phyloP scores from a whole-genome alignment of 257 asterid genomes.

The Ballota nigra region DNA sequence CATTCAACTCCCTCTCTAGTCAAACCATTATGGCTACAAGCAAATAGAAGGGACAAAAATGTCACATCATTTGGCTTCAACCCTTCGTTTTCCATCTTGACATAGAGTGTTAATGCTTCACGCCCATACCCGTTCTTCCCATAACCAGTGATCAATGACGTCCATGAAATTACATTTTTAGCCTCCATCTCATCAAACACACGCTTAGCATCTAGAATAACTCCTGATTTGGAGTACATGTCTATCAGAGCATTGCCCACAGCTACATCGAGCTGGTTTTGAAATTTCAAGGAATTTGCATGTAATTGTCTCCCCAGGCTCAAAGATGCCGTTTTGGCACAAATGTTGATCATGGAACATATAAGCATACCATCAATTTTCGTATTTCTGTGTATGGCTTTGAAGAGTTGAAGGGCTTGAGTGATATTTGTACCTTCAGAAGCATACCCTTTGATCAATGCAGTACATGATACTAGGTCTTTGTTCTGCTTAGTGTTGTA shows the following conservation, averaged over 20 bases:
- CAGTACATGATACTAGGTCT: conserved; percentile 53
- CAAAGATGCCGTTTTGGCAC: conserved; percentile 44
- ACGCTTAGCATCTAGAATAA: conserved; percentile 39
- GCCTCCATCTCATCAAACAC: conserved; percentile 44
- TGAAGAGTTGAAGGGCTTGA: conserved; percentile 37
- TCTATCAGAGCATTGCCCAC: conserved; percentile 49
- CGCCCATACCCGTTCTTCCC: conserved; percentile 45
- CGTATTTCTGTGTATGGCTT: conserved; percentile 25
- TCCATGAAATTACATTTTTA: conserved; percentile 59
- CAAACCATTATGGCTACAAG: conserved; percentile 57
- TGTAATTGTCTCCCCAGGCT: conserved; percentile 50
- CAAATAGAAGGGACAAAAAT: conserved; percentile 48
- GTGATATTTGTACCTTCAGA: conserved; percentile 30
- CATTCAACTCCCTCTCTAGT: conserved; percentile 42
- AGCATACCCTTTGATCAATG: conserved; percentile 55
- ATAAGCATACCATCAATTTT: conserved; percentile 34
- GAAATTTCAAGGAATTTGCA: conserved; percentile 34
- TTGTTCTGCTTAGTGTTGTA: conserved; percentile 38
- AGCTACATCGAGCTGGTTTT: conserved; percentile 30
- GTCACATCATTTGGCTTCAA: conserved; percentile 53
- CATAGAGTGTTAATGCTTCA: conserved; percentile 42
- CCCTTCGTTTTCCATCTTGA: conserved; percentile 44
- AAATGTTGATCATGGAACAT: conserved; percentile 51
- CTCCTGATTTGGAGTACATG: conserved; percentile 69
- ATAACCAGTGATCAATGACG: conserved; percentile 50